Base-by-base conservation (phyloP, 1,284 basidiomycete genomes). In the Schizophyllum amplum region DNA sequence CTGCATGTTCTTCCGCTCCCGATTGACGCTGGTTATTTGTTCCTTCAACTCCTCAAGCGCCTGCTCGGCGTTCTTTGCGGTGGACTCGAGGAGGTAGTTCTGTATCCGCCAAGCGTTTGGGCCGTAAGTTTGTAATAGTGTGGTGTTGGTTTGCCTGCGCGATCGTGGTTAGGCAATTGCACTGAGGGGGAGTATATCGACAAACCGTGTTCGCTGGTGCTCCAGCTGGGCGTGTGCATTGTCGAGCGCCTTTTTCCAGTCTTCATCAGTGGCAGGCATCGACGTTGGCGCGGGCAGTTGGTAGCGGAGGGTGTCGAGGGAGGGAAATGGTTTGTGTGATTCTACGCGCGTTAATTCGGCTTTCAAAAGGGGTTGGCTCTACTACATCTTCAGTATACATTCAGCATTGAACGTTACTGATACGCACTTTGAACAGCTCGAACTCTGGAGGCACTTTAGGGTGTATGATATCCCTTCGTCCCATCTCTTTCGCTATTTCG, bases 81-180 rank as follows among this genome's bases (percentile, higher is more conserved):
- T 84, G 27, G 85, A 80, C 69, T 96, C 92, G 23, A 94, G 74
- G 26, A 90, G 78, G 68, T 93, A 94, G 71, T 97, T 96, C 68
- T 92, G 85, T 69, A 96, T 85, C 61, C 88, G 82, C 90, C 92
- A 97, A 9, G 89, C 86, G 73, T 98, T 97, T 11, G 88, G 75
- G 1, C 93, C 97, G 68, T 96, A 95, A 49, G 84, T 85, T 68
- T 92, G 86, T 47, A 98, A 73, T 21, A 99, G 75, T 6, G 87
- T 82, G 47, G 95, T 74, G 74, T 98, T 98, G 47, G 87, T 86
- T 63, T 91, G 84, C 62, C 92, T 94, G 60, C 27, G 9, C n/a
- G n/a, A n/a, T n/a, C n/a, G n/a, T n/a, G n/a, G 56, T 47, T 5
- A 24, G 20, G 22, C 22, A 11, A 24, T 9, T 20, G 48, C 48